Percentiles rank a stretch among this genome's conserved stretches.
These are phyloP conservation scores for Fraxinus americana DNA, from an alignment of 257 asterid species.

Conservation along the genomic window DNA sequence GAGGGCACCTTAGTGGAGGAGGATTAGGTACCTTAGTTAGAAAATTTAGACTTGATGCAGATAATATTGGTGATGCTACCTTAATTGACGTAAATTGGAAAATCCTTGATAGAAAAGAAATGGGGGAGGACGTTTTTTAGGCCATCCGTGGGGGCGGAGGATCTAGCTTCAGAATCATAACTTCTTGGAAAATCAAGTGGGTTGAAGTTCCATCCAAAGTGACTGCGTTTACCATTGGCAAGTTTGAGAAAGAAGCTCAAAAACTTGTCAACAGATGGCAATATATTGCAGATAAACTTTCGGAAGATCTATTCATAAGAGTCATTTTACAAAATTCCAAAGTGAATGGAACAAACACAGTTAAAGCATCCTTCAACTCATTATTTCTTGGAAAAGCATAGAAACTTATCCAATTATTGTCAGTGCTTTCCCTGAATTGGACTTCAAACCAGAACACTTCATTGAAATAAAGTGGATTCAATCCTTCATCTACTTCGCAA, in stretches of 20 bases:
- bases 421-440: slow-evolving; percentile 42
- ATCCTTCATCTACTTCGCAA: slow-evolving; percentile 29
- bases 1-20: slow-evolving; percentile 67
- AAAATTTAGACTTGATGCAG: slow-evolving; percentile 50
- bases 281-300: too few species aligned
- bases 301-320: too few species aligned
- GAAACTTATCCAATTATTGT: slow-evolving; percentile 22
- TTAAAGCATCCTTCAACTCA: slow-evolving; percentile 33
- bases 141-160: too few species aligned
- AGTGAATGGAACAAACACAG: not conserved
- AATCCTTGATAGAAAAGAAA: slow-evolving; percentile 40
- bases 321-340: slow-evolving; percentile 28
- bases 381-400: slow-evolving; percentile 39
- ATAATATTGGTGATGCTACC: slow-evolving; percentile 47
- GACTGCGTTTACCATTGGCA: too few species aligned
- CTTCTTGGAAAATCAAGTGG: too few species aligned
- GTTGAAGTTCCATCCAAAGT: too few species aligned
- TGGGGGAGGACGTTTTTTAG: too few species aligned
- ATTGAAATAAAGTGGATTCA: slow-evolving; percentile 60
- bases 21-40: slow-evolving; percentile 55
- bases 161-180: too few species aligned
- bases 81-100: slow-evolving; percentile 37
- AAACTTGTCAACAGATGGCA: too few species aligned
- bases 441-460: slow-evolving; percentile 34
- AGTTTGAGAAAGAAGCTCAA: too few species aligned